Evolutionary conservation across 257 asterid species (phyloP), one percentile per base, ranked within the genome.

Genomic region (Solanum dulcamara): DNA sequence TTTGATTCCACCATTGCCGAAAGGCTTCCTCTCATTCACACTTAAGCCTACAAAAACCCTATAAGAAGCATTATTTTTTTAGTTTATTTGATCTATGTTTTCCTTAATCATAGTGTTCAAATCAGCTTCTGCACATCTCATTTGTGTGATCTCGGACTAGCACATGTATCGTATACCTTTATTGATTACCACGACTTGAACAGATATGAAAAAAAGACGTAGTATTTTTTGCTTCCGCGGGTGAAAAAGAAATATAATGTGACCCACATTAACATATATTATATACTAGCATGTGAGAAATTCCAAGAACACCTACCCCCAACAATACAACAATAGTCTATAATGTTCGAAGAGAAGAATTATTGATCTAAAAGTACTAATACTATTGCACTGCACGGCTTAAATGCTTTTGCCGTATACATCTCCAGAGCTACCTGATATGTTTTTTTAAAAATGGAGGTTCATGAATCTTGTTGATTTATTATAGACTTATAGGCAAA

Each of bases 1-100:
- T 70, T 17, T 83, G 48, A 86, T 86, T 60, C 86, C 81, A 87
- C 74, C 57, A 81, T 88, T 84, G 90, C 93, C 88, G 91, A 92
- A 92, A 90, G 91, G 83, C 87, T 85, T 72, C 30, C 59, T 89
- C 88, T 84, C 53, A 8, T 32, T 53, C n/a, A 53, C 37, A 74
- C 83, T 72, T 28, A 84, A 83, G 53, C 70, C 80, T 28, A 81
- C 35, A 89, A 38, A 44, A 75, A 3, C 22, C 10, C 35, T 37
- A 75, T 6, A 2, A 44, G 32, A 66, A 14, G 37, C 6, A 66
- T 1, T 15, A 1, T 32, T 66, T 66, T 33, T 18, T 32, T 17
- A 72, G 13, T 1, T 13, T 71, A n/a, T 72, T 72, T 10, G 22
- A 37, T 38, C 28, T 66, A 28, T 64, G 12, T 64, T 17, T 66